phyloP scores from a whole-genome alignment of 2,329 filamentous ascomycete species.

The Talaromyces sp. region DNA sequence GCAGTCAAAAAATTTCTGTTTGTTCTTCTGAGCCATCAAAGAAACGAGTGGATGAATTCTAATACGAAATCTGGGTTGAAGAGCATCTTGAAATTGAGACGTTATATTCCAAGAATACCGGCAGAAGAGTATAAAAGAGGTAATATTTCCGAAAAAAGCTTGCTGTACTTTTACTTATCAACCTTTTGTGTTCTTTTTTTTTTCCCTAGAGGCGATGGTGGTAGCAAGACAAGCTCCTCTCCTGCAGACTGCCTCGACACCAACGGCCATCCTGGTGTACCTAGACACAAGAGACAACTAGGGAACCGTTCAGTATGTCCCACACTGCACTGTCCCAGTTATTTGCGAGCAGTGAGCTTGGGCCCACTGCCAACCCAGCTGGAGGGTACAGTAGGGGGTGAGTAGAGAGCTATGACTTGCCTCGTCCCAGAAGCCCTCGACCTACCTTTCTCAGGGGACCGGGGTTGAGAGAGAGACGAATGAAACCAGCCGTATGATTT shows the following conservation, averaged over 20 bases:
- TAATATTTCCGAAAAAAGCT: not conserved
- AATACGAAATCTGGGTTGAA: not conserved
- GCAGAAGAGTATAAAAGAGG: not conserved
- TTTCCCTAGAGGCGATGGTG: not conserved
- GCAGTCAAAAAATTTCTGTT: conserved; percentile 11
- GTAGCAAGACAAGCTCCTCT: not conserved
- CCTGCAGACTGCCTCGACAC: conserved; percentile 4
- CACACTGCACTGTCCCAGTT: not conserved
- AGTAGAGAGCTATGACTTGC: not conserved
- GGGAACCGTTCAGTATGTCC: not conserved
- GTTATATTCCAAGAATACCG: not conserved
- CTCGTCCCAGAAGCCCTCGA: not conserved
- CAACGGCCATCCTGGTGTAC: not conserved
- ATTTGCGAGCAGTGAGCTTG: not conserved
- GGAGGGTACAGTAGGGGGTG: not conserved
- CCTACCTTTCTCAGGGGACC: not conserved
- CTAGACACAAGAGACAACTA: not conserved
- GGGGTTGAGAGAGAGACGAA: not conserved
- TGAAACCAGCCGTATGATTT: not conserved
- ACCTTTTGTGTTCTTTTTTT: not conserved
- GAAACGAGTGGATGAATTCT: not conserved
- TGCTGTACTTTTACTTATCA: not conserved
- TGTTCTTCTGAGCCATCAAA: not conserved
- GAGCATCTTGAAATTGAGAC: not conserved
- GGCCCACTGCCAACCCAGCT: not conserved